A percentile compares a stretch with the other conserved stretches of the same genome.
Evolutionary conservation across 23 red algal genomes (phyloP).

Genomic region (Gracilaria gracilis): DNA sequence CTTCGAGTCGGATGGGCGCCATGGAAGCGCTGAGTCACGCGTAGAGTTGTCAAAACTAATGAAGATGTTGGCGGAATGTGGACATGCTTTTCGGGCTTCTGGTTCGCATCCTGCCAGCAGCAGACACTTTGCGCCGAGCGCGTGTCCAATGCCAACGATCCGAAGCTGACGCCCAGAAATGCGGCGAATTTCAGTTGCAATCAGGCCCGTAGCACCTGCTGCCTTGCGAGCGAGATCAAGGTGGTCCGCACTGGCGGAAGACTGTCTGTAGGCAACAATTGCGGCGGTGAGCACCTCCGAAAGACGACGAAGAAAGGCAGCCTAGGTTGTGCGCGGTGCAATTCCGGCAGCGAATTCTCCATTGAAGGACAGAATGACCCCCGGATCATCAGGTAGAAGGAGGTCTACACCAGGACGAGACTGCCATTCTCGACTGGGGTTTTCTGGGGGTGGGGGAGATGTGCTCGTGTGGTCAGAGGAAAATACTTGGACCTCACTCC

Average conservation of each 20-base stretch:
- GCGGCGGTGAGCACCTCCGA: conserved; percentile 56
- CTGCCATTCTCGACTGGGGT: conserved; percentile 24
- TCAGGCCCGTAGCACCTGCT: conserved; percentile 18
- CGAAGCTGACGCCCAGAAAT: conserved; percentile 38
- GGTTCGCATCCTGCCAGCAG: conserved; percentile 49
- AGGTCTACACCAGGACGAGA: conserved; percentile 18
- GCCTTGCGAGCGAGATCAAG: conserved; percentile 41
- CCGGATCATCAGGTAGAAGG: conserved; percentile 33
- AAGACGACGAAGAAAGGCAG: conserved; percentile 60
- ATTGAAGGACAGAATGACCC: conserved; percentile 70
- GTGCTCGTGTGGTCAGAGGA: conserved; percentile 11
- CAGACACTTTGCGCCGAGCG: conserved; percentile 83
- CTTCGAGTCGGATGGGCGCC: conserved; percentile 31
- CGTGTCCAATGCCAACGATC: conserved; percentile 83
- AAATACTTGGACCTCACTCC: not conserved
- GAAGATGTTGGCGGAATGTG: conserved; percentile 73
- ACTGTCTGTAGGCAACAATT: conserved; percentile 65
- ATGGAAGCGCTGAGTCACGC: conserved; percentile 39
- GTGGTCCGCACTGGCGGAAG: conserved; percentile 71
- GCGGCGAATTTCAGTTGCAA: conserved; percentile 37
- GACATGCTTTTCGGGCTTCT: conserved; percentile 19
- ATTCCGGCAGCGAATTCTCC: conserved; percentile 73
- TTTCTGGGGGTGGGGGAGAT: conserved; percentile 18
- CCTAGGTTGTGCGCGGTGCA: conserved; percentile 69
- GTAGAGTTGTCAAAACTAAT: conserved; percentile 89